phyloP scores from a whole-genome alignment of 176 grass and related monocot genomes.

The Oryza rufipogon region DNA sequence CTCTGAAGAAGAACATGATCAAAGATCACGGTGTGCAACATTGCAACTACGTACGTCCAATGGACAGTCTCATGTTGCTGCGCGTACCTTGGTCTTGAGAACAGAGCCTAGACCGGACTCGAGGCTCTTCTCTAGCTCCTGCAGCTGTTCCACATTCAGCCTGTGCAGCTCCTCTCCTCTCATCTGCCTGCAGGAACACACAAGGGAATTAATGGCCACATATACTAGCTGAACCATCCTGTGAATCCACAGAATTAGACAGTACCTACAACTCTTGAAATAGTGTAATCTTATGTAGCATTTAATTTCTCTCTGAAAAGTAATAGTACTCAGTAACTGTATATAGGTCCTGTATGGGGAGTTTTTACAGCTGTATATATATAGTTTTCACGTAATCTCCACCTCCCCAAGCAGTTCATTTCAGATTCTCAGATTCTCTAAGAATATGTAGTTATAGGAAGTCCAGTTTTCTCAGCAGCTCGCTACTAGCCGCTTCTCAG shows the following conservation, averaged over 20 bases:
- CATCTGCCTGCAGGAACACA: slow-evolving; percentile 63
- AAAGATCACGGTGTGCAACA: not conserved
- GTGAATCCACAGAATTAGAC: not conserved
- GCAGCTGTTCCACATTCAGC: slow-evolving; percentile 66
- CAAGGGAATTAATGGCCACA: not conserved
- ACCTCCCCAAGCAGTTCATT: too few relatives aligned
- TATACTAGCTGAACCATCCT: not conserved
- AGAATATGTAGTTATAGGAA: too few relatives aligned
- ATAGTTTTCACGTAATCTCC: too few relatives aligned
- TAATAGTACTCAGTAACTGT: too few relatives aligned
- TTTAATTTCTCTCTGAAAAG: too few relatives aligned
- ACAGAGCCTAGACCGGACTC: slow-evolving; percentile 54
- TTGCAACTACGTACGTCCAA: not conserved
- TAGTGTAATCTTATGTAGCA: not conserved
- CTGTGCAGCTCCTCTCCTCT: slow-evolving; percentile 75
- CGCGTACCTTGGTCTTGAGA: slow-evolving; percentile 64
- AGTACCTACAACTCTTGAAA: not conserved
- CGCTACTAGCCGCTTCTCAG: too few relatives aligned
- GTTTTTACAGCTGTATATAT: too few relatives aligned
- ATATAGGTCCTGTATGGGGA: too few relatives aligned
- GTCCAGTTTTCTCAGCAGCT: too few relatives aligned
- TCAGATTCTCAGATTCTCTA: too few relatives aligned
- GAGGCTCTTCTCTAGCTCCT: slow-evolving; percentile 65
- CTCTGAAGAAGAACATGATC: slow-evolving; percentile 39
- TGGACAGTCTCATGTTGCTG: not conserved